Percentiles rank a stretch among this genome's conserved stretches.
Evolutionary conservation across 2,329 filamentous ascomycete genomes (phyloP).

Genomic region (Aspergillus sp.): DNA sequence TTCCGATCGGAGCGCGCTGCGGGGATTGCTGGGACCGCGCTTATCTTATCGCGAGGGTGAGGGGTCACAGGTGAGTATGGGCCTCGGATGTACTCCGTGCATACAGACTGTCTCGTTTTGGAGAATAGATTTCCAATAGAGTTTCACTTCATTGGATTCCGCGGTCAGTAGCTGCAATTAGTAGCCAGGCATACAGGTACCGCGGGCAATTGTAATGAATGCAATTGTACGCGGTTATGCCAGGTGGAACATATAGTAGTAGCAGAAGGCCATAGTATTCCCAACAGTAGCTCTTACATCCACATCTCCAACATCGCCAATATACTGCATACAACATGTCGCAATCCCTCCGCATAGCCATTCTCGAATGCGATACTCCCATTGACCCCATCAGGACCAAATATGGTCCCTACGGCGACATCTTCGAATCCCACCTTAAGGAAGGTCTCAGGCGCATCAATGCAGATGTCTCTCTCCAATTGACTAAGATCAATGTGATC

Average conservation of each 20-base stretch:
- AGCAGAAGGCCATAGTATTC: too few species aligned
- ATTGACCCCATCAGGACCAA: constrained; percentile 24
- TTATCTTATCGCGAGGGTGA: constrained; percentile 17
- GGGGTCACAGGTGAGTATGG: neutral
- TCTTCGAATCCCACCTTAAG: constrained; percentile 30
- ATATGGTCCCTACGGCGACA: constrained; percentile 28
- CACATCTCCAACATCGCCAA: too few species aligned
- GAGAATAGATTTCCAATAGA: too few species aligned
- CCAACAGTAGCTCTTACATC: too few species aligned
- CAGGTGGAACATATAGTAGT: too few species aligned
- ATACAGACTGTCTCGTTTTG: too few species aligned
- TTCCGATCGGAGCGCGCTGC: constrained; percentile 15
- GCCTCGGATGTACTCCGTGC: too few species aligned
- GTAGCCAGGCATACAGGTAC: too few species aligned
- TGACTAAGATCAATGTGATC: constrained; percentile 32
- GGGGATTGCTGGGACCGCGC: constrained; percentile 13
- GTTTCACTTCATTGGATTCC: too few species aligned
- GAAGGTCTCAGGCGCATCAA: constrained; percentile 18
- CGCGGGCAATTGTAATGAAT: too few species aligned
- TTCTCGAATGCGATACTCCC: constrained; percentile 36
- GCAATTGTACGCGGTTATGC: too few species aligned
- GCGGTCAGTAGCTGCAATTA: too few species aligned
- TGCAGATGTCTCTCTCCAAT: constrained; percentile 11
- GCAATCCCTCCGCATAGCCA: constrained; percentile 24
- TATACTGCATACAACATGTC: neutral